Conservation (phyloP, 83 land plant species). For the Picea mariana region DNA sequence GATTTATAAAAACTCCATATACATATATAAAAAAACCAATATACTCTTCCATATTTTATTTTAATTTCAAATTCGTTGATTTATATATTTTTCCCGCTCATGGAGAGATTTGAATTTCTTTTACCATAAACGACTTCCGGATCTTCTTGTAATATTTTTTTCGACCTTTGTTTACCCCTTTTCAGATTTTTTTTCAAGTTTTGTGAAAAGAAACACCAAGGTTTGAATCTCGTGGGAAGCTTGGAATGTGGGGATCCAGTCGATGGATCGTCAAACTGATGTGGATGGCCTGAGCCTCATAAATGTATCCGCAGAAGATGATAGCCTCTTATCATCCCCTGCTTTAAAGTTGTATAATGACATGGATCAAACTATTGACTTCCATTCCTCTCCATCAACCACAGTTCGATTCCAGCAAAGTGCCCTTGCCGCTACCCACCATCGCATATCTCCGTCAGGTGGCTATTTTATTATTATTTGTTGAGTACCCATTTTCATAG, state of each 20-base stretch:
- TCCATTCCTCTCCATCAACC: neutral
- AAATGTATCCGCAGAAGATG: neutral
- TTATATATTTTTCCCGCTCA: no score
- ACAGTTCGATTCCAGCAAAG: neutral
- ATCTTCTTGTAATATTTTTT: no score
- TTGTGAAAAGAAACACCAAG: neutral
- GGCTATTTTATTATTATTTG: no score
- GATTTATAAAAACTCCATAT: no score
- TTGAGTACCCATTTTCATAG: no score
- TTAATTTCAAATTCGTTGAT: no score
- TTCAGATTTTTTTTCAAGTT: no score
- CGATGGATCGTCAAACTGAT: neutral
- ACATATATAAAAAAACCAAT: no score
- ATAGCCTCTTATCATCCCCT: neutral
- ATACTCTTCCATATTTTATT: no score
- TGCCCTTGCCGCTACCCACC: neutral
- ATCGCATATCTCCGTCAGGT: neutral
- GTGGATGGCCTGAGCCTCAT: neutral
- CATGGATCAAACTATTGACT: neutral
- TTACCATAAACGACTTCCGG: no score
- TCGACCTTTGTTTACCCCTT: no score
- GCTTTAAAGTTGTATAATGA: neutral
- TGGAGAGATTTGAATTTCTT: no score
- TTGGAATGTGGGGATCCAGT: neutral
- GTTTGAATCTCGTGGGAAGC: neutral